These are phyloP conservation scores for Plasmodium adleri DNA, from an alignment of 169 alveolate species.

Conservation along the genomic window DNA sequence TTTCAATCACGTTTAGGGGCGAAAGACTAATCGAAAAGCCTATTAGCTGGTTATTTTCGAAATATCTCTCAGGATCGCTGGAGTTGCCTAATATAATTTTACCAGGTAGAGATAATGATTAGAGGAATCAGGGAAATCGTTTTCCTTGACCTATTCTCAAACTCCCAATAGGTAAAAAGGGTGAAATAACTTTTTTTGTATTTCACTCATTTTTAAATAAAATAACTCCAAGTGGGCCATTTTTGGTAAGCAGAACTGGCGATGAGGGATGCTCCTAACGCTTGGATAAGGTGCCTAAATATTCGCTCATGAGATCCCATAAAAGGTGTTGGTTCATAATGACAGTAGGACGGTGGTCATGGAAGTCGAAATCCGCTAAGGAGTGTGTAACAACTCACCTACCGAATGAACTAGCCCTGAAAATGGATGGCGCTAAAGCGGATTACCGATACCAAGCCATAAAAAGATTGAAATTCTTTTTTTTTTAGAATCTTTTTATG, in stretches of 20 bases:
- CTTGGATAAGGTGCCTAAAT: slow-evolving; percentile 93
- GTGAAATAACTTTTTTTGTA: neutral
- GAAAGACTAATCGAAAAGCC: slow-evolving; percentile 95
- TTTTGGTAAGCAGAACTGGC: slow-evolving; percentile 95
- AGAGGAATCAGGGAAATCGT: slow-evolving; percentile 88
- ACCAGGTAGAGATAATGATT: slow-evolving; percentile 92
- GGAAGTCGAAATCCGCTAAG: slow-evolving; percentile 95
- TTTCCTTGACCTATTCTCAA: slow-evolving; percentile 78
- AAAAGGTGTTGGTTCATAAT: slow-evolving; percentile 90
- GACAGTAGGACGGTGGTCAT: slow-evolving; percentile 96
- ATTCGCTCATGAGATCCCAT: slow-evolving; percentile 93
- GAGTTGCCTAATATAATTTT: slow-evolving; percentile 87
- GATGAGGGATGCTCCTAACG: slow-evolving; percentile 95
- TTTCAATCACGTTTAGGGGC: slow-evolving; percentile 94
- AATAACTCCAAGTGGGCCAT: slow-evolving; percentile 93
- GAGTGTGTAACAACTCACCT: no score
- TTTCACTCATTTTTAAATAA: slow-evolving; percentile 81
- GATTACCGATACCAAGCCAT: slow-evolving; percentile 91
- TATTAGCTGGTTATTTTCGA: slow-evolving; percentile 96
- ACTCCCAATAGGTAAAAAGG: slow-evolving; percentile 77
- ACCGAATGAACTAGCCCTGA: slow-evolving; percentile 94
- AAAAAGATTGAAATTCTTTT: no score
- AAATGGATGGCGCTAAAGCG: slow-evolving; percentile 94
- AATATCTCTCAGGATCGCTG: slow-evolving; percentile 95
- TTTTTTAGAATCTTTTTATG: no score